Base-by-base conservation (phyloP, 306 rosid genomes). In the Trifolium fragiferum region DNA sequence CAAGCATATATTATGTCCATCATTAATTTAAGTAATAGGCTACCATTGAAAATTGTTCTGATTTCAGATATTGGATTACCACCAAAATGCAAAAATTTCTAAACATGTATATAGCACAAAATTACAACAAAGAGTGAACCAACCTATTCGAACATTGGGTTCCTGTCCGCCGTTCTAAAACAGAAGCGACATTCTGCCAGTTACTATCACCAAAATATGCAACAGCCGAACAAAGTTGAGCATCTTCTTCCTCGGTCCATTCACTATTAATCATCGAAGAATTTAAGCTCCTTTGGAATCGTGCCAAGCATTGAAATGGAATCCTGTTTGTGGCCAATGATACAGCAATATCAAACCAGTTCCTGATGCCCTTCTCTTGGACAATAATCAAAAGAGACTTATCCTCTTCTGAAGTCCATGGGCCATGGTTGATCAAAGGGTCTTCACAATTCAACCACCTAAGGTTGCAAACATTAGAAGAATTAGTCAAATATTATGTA, bases 91-190 rank as follows among this genome's bases (percentile, higher is more conserved):
- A 20, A n/a, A 65, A 35, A n/a, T 32, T 8, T 67, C 60, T 15
- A 78, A 3, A 40, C 38, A 50, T 7, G 37, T 3, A 70, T 18
- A 19, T 10, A 15, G 47, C 14, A 61, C 58, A 33, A 82, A 65
- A 68, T 27, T 27, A 27, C 9, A 71, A 19, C 21, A 12, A 21
- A 33, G 25, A 73, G 84, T 32, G 60, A 81, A 87, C 93, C 40
- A 69, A 94, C 97, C 98, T 94, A 76, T 94, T 91, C 73, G 98
- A 91, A 90, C 98, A 94, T 61, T 94, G 98, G 76, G 94, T n/a
- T 46, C 98, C 97, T 0, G 96, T 74, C 63, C 96, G 84, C 78
- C 97, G 89, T 62, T 90, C 97, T 87, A 94, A 78, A 57, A 82
- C 76, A 81, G 95, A 83, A 73, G 98, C 98, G 7, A 94, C 90